A percentile compares a stretch with the other conserved stretches of the same genome.
Conservation (phyloP, 768 basidiomycete genomes). For the Termitomyces sp. region DNA sequence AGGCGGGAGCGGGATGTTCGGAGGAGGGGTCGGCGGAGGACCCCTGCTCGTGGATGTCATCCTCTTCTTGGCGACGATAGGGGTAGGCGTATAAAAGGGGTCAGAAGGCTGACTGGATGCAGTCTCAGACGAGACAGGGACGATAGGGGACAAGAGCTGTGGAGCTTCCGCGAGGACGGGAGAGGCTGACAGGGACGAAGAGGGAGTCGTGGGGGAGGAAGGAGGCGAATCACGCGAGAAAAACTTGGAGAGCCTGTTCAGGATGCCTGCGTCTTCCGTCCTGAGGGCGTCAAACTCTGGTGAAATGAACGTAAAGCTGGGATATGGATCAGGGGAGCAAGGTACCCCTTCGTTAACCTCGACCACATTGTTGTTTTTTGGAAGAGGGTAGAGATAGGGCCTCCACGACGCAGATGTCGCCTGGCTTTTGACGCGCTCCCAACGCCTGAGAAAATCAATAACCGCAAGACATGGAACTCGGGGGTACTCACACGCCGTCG, state of each 20-base stretch:
- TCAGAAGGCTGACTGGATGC: too few species aligned
- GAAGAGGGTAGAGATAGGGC: not conserved
- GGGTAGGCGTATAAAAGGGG: too few species aligned
- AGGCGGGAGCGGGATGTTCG: not conserved
- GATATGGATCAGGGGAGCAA: not conserved
- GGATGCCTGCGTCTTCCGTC: not conserved
- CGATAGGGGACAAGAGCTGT: not conserved
- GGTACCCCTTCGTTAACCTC: not conserved
- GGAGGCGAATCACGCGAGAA: not conserved
- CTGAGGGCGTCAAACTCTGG: not conserved
- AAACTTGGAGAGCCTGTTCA: not conserved
- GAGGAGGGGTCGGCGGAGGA: not conserved
- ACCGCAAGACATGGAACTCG: not conserved
- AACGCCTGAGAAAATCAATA: not conserved
- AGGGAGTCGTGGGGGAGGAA: not conserved
- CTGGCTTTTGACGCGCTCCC: conserved; percentile 1
- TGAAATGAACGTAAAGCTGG: not conserved
- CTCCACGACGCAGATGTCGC: not conserved
- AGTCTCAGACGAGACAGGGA: too few species aligned
- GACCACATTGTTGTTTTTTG: not conserved
- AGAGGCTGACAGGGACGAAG: not conserved
- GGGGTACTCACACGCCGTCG: conserved; percentile 4
- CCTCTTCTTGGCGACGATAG: too few species aligned
- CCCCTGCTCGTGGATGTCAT: not conserved
- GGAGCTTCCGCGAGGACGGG: not conserved